Base-by-base conservation (phyloP, 352 stramenopile genomes). In the Globisporangium cylindrosporum region DNA sequence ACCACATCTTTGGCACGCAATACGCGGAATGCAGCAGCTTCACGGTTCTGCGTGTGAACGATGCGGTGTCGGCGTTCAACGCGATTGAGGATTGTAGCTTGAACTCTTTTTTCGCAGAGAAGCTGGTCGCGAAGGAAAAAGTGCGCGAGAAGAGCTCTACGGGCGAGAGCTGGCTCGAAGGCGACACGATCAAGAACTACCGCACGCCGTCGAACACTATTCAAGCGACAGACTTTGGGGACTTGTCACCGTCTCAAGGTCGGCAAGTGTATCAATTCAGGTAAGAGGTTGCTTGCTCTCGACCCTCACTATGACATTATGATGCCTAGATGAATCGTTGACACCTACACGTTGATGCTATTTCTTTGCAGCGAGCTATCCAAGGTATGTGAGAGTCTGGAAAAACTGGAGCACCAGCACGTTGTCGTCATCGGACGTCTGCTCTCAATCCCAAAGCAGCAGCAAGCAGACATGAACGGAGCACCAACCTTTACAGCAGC, bases 21-120 rank as follows among this genome's bases (percentile, higher is more conserved):
- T 84, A 87, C 64, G 82, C 81, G 9, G 66, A n/a, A 24, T 82
- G 72, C 18, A 86, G 74, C 29, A 63, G 61, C 7, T 82, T 80
- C 53, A 83, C 80, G 0, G 65, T 83, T 24, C 36, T 86, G 59
- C 73, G 75, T 4, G 54, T 74, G 59, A 78, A 86, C 4, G 70
- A 83, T 61, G 72, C 62, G 15, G 66, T 82, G 4, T 12, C 34
- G 0, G 67, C 74, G 4, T 88, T 88, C 58, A 43, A 69, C 20
- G 73, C 60, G 1, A 49, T 82, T 8, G 76, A 84, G 24, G 74
- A 81, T 49, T 86, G 78, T 53, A 74, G 66, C 12, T 5, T 73
- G 14, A 84, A 73, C 25, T 61, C 51, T 18, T 71, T 68, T 29
- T 86, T 88, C 48, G 80, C 80, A 8, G 66, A 69, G 10, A 75